phyloP scores from a whole-genome alignment of 306 rosid genomes.

The Astragalus glycyphyllos region DNA sequence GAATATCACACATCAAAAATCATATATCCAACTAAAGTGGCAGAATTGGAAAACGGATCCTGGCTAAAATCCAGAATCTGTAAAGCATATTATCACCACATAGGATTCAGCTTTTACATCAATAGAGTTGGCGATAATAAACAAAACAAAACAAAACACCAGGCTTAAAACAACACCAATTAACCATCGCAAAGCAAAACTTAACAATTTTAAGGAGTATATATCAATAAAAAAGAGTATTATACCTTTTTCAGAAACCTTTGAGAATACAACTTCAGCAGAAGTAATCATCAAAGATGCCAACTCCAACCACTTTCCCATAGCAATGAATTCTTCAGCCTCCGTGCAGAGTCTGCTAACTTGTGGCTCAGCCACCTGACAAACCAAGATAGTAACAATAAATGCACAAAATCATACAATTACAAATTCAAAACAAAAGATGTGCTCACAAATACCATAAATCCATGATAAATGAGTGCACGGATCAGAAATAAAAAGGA shows the following conservation, averaged over 20 bases:
- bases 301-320: slow-evolving; percentile 84
- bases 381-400: slow-evolving; percentile 28
- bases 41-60: background rate
- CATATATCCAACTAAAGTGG: slow-evolving; percentile 15
- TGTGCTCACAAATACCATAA: slow-evolving; percentile 3
- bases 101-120: slow-evolving; percentile 19
- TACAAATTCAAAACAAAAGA: slow-evolving; percentile 11
- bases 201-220: background rate
- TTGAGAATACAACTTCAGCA: slow-evolving; percentile 85
- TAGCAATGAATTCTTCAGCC: slow-evolving; percentile 74
- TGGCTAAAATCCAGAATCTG: background rate
- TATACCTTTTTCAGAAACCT: slow-evolving; percentile 93
- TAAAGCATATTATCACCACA: background rate
- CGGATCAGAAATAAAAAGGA: background rate
- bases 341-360: slow-evolving; percentile 77
- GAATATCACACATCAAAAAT: background rate
- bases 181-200: background rate
- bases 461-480: background rate
- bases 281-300: slow-evolving; percentile 83
- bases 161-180: background rate
- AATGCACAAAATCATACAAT: slow-evolving; percentile 7
- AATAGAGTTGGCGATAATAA: background rate
- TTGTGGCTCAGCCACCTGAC: slow-evolving; percentile 83
- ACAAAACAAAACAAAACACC: background rate
- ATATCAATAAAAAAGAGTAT: slow-evolving; percentile 1